Percentiles rank a stretch among this genome's conserved stretches.
phyloP scores from a whole-genome alignment of 169 alveolate genomes.

The Eimeria falciformis region DNA sequence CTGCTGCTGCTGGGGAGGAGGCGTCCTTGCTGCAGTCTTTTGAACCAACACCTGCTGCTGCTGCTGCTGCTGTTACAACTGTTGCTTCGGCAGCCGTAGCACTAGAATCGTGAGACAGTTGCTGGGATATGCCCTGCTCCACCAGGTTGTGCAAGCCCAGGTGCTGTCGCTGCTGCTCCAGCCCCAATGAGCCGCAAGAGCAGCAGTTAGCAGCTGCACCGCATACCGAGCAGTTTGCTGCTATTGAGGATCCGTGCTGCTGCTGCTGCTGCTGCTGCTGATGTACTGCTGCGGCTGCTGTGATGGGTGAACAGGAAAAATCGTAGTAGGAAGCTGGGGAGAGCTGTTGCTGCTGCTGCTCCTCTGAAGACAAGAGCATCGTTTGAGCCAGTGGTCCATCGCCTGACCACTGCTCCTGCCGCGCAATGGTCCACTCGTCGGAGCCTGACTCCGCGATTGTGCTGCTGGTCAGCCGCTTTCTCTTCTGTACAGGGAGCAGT shows the following conservation, averaged over 20 bases:
- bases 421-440: constrained; percentile 17
- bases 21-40: background rate
- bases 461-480: background rate
- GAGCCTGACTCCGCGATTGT: constrained; percentile 30
- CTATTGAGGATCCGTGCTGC: constrained; percentile 41
- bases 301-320: constrained; percentile 38
- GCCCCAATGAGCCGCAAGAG: constrained; percentile 34
- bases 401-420: constrained; percentile 36
- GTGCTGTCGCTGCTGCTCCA: constrained; percentile 66
- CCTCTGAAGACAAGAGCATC: constrained; percentile 25
- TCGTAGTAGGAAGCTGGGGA: constrained; percentile 50
- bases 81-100: constrained; percentile 4
- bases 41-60: constrained; percentile 9
- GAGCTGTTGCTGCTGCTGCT: constrained; percentile 38
- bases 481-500: constrained; percentile 36
- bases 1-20: background rate
- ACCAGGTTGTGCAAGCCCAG: constrained; percentile 30
- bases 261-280: constrained; percentile 45
- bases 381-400: constrained; percentile 21
- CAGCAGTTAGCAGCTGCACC: constrained; percentile 42
- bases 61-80: constrained; percentile 12
- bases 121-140: constrained; percentile 18
- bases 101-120: constrained; percentile 32
- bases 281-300: background rate
- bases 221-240: constrained; percentile 36